These are phyloP conservation scores for Phialocephala subalpina DNA, from an alignment of 2,329 filamentous ascomycete species.

Conservation along the genomic window DNA sequence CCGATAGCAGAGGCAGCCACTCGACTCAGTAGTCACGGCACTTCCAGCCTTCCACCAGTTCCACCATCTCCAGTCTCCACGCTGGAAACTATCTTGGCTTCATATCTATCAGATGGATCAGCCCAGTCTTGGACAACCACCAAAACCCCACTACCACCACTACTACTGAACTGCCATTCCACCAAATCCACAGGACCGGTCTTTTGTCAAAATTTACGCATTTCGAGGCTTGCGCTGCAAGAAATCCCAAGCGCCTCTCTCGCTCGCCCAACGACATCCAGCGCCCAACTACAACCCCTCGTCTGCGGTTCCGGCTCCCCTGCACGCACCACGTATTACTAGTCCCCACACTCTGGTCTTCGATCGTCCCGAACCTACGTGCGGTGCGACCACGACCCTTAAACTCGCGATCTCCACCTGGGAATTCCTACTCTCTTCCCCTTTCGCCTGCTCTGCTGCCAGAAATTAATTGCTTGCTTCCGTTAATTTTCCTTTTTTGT, in stretches of 20 bases:
- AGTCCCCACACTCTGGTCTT: slow-evolving; percentile 37
- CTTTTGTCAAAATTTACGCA: slow-evolving; percentile 24
- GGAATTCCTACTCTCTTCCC: slow-evolving; percentile 23
- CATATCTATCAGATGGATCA: slow-evolving; percentile 21
- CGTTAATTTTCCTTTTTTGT: slow-evolving; percentile 26
- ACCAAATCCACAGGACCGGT: slow-evolving; percentile 2
- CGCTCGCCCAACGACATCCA: slow-evolving; percentile 30
- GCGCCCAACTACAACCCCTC: slow-evolving; percentile 18
- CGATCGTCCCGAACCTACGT: slow-evolving; percentile 27
- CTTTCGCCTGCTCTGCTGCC: slow-evolving; percentile 14
- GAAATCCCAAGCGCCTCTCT: slow-evolving; percentile 28
- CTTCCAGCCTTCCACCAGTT: slow-evolving; percentile 16
- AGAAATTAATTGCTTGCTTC: slow-evolving; percentile 30
- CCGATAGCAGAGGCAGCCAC: slow-evolving; percentile 19
- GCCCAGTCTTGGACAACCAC: slow-evolving; percentile 1
- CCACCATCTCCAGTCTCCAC: not conserved
- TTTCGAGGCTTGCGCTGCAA: slow-evolving; percentile 34
- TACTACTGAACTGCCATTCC: slow-evolving; percentile 13
- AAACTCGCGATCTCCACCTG: slow-evolving; percentile 23
- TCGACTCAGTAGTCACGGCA: slow-evolving; percentile 27
- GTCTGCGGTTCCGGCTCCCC: slow-evolving; percentile 31
- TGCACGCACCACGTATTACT: slow-evolving; percentile 29
- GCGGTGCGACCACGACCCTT: no score
- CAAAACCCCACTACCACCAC: slow-evolving; percentile 11
- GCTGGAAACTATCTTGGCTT: slow-evolving; percentile 10